Evolutionary conservation across 352 stramenopile genomes (phyloP).

Genomic region (Peronospora farinosa): DNA sequence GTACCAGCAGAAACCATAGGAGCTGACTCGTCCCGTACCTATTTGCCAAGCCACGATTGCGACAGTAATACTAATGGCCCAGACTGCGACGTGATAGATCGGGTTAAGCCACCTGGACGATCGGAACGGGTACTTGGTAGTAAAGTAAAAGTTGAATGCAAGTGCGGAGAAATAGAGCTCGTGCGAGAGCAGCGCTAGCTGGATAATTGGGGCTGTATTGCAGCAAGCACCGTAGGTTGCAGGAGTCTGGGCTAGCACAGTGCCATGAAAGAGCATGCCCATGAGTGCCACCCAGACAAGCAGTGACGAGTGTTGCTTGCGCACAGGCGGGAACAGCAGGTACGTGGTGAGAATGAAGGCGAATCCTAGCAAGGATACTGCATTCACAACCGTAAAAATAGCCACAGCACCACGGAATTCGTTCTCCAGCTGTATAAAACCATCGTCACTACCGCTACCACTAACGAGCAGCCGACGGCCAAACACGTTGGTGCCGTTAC

Average conservation of each 20-base stretch:
- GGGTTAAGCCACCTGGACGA: slow-evolving; percentile 60
- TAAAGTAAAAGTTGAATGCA: slow-evolving; percentile 84
- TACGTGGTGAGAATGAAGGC: slow-evolving; percentile 77
- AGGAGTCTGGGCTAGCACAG: slow-evolving; percentile 43
- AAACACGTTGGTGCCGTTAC: slow-evolving; percentile 31
- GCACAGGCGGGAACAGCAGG: slow-evolving; percentile 71
- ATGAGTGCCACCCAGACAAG: slow-evolving; percentile 80
- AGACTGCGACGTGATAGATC: slow-evolving; percentile 70
- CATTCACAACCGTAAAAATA: slow-evolving; percentile 53
- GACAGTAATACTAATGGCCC: slow-evolving; percentile 41
- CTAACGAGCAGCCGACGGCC: slow-evolving; percentile 24
- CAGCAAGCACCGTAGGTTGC: slow-evolving; percentile 55
- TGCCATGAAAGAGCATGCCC: slow-evolving; percentile 76
- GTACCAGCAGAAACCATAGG: slow-evolving; percentile 84
- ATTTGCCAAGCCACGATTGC: slow-evolving; percentile 47
- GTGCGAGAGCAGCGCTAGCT: slow-evolving; percentile 67
- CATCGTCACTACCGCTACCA: slow-evolving; percentile 5
- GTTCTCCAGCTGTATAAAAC: slow-evolving; percentile 29
- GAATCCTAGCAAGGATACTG: slow-evolving; percentile 68
- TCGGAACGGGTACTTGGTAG: slow-evolving; percentile 81
- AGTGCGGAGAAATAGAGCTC: slow-evolving; percentile 84
- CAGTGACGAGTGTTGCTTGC: slow-evolving; percentile 70
- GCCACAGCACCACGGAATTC: slow-evolving; percentile 53
- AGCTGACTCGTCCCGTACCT: slow-evolving; percentile 46
- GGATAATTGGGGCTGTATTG: slow-evolving; percentile 49